Evolutionary conservation across 331 rosid genomes (phyloP).

Genomic region (Malus hybrid): DNA sequence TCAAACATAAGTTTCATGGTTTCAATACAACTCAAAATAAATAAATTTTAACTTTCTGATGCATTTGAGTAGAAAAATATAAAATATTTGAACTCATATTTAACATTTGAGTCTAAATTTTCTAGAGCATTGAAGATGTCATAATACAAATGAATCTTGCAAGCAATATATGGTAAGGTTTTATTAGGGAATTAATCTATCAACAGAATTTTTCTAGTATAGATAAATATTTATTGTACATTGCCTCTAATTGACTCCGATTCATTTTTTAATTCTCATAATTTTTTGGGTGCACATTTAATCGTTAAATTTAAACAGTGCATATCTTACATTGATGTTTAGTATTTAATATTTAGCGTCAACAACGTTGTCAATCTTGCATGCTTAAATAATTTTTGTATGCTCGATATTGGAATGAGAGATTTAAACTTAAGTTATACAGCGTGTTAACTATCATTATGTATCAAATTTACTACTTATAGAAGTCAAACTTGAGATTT

Average conservation of each 20-base stretch:
- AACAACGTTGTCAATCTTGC: neutral
- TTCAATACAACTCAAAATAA: too few species aligned
- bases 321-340: neutral
- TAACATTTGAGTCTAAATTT: neutral
- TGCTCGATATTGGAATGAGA: too few species aligned
- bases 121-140: neutral
- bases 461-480: too few species aligned
- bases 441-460: too few species aligned
- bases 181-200: neutral
- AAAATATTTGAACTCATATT: neutral
- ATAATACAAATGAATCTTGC: too few species aligned
- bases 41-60: neutral
- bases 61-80: too few species aligned
- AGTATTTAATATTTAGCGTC: neutral
- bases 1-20: too few species aligned
- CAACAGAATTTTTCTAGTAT: neutral
- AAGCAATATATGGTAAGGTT: neutral
- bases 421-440: neutral
- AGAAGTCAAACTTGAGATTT: too few species aligned
- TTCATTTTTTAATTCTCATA: too few species aligned
- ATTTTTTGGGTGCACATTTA: neutral
- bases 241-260: neutral
- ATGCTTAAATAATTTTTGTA: too few species aligned
- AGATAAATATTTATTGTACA: too few species aligned
- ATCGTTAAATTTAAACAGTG: neutral